Evolutionary conservation across 2,329 filamentous ascomycete genomes (phyloP), one percentile per base, ranked within the genome.

Genomic region (Huntiella savannae): DNA sequence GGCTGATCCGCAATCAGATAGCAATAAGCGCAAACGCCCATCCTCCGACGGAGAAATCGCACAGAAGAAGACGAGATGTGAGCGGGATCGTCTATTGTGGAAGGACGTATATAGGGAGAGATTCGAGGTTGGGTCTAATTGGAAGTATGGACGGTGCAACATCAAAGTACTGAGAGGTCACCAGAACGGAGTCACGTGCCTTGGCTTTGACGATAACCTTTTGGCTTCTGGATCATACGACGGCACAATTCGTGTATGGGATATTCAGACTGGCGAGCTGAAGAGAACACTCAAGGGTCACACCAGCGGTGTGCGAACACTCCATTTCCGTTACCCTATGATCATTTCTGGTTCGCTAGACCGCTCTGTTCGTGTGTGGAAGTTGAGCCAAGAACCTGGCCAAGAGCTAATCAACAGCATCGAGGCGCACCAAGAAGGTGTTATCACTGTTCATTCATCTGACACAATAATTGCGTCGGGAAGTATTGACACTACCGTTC

Each of bases 101-200:
- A 98, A 98, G 62, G 86, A 93, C 51, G 84, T 98, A 1, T 98
- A 98, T 65, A 82, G 85, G 52, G 88, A 95, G 59, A 76, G 84
- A 12, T 96, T 88, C 69, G 91, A 88, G 59, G 86, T 98, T 41
- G 88, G 91, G 44, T 91, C 80, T 50, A 96, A 96, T 60, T 98
- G 91, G 91, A 93, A 94, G 60, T 86, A 93, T 52, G 88, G 91
- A 3, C 77, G 88, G 34, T 96, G 81, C 63, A 79, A 79, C 5
- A 80, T 83, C 53, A 86, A 80, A 57, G 75, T 82, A 10, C 85
- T 98, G 60, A 79, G 79, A 54, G 88, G 87, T 1, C 69, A 96
- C 60, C 79, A 75, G 8, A 95, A 95, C 58, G 88, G 88, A 35
- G 58, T 67, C 35, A 66, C 63, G 2, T 67, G 64, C 41, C 56